Evolutionary conservation across 805 yeast genomes (phyloP).

Genomic region (Yamadazyma phyllophila): DNA sequence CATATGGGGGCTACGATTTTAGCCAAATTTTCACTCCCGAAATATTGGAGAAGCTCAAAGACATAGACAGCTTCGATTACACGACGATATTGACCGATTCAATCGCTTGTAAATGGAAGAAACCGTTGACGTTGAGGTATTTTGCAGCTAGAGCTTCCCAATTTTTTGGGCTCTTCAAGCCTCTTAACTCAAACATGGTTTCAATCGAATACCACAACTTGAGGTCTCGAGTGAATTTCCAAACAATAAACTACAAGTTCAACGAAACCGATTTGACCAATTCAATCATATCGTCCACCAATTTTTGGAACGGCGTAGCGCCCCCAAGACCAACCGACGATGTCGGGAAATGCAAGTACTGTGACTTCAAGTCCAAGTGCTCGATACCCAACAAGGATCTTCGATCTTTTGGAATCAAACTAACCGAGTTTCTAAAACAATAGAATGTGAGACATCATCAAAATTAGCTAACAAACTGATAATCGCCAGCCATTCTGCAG

Average conservation of each 20-base stretch:
- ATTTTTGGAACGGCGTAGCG: slow-evolving; percentile 61
- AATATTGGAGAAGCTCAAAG: slow-evolving; percentile 13
- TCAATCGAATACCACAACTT: slow-evolving; percentile 53
- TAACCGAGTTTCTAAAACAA: slow-evolving; percentile 7
- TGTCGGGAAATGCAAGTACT: slow-evolving; percentile 47
- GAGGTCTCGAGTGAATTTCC: slow-evolving; percentile 33
- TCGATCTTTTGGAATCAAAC: slow-evolving; percentile 9
- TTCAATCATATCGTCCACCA: slow-evolving; percentile 32
- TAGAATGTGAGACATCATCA: slow-evolving; percentile 26
- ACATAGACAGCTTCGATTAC: slow-evolving; percentile 19
- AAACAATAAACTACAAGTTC: slow-evolving; percentile 39
- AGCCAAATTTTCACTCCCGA: slow-evolving; percentile 1
- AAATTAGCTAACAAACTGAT: slow-evolving; percentile 18
- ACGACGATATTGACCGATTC: slow-evolving; percentile 18
- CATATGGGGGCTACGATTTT: slow-evolving; percentile 9
- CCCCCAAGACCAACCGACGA: slow-evolving; percentile 45
- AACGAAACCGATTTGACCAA: slow-evolving; percentile 26
- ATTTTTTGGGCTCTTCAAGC: slow-evolving; percentile 33
- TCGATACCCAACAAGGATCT: slow-evolving; percentile 19
- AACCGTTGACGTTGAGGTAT: slow-evolving; percentile 54
- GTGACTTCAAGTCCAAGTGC: slow-evolving; percentile 47
- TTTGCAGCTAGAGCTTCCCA: slow-evolving; percentile 57
- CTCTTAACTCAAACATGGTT: slow-evolving; percentile 36
- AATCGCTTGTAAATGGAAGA: slow-evolving; percentile 46
- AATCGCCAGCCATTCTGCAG: slow-evolving; percentile 27